Conservation (phyloP, 2,329 filamentous ascomycete genomes). For the Trichoderma arundinaceum region DNA sequence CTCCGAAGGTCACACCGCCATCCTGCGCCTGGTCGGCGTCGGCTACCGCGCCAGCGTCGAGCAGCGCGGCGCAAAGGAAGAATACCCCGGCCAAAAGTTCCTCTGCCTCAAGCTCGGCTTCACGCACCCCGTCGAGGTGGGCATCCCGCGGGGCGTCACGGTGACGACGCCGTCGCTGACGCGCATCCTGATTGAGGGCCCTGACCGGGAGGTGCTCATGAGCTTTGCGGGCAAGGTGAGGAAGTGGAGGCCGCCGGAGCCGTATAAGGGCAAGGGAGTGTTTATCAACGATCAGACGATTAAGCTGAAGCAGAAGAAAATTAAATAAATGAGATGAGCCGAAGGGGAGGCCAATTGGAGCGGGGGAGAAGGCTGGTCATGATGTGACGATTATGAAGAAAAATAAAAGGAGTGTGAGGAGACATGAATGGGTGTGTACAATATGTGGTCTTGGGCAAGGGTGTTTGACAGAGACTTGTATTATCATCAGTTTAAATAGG, state of each 20-base stretch:
- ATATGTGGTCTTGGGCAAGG: slow-evolving; percentile 27
- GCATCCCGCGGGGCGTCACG: slow-evolving; percentile 79
- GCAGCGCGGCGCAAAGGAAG: slow-evolving; percentile 71
- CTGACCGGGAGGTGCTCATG: slow-evolving; percentile 85
- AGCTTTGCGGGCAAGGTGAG: slow-evolving; percentile 89
- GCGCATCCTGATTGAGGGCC: slow-evolving; percentile 85
- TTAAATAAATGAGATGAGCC: slow-evolving; percentile 66
- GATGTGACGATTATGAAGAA: background rate
- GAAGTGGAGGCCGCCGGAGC: slow-evolving; percentile 88
- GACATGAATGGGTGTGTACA: slow-evolving; percentile 13
- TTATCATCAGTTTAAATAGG: slow-evolving; percentile 35
- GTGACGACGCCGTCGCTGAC: slow-evolving; percentile 91
- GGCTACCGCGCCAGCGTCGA: slow-evolving; percentile 93
- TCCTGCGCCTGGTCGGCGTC: slow-evolving; percentile 90
- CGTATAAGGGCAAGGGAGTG: slow-evolving; percentile 99
- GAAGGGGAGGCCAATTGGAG: background rate
- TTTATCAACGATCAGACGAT: slow-evolving; percentile 98
- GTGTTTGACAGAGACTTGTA: slow-evolving; percentile 42
- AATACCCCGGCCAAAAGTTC: slow-evolving; percentile 84
- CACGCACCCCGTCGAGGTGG: slow-evolving; percentile 92
- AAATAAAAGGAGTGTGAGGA: background rate
- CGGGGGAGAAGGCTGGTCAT: background rate
- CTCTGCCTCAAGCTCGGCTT: slow-evolving; percentile 95
- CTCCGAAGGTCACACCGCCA: slow-evolving; percentile 93
- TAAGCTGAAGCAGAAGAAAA: slow-evolving; percentile 97